Base-by-base conservation (phyloP, 345 rosid species). In the Erysimum cheiranthoides region DNA sequence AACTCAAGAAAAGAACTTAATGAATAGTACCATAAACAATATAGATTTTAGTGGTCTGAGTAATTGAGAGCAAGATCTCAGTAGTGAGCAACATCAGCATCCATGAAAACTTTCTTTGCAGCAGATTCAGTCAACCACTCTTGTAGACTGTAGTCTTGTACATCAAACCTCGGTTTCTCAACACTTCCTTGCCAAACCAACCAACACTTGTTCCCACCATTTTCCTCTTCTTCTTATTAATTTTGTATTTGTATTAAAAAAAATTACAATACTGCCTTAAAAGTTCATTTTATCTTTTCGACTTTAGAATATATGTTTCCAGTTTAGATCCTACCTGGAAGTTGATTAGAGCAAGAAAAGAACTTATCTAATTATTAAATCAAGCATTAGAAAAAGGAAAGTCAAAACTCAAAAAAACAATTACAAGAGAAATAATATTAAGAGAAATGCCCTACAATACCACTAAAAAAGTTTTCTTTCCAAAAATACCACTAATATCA, bases 161-260 rank as follows among this genome's bases (percentile, higher is more conserved):
- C 82, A 4, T 70, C 63, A 68, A 91, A 93, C 80, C 79, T 83
- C 18, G 85, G 80, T 76, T 85, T 91, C 21, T 85, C 90, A 25
- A 87, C 87, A 64, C 84, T 85, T 31, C 96, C 97, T 74, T 91
- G 94, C 97, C 97, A 90, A 27, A 93, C 94, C 75, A 91, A 74
- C 31, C 81, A 68, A 25, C 97, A 90, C 70, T 84, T 87, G 84
- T 90, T 87, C 27, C 64, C 70, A 8, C 91, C 85, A 66, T 83
- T 86, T 39, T 80, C 84, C 10, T 83, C 79, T 16, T 40, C 74
- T 3, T 76, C 57, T 9, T 21, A 21, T 21, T 21, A 21, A 21
- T 21, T 21, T 21, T 21, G 25, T 21, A 0, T 21, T 21, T 21
- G 25, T 21, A 21, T 21, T 21, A 21, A 21, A 0, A 0, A 21